phyloP scores from a whole-genome alignment of 2,329 filamentous ascomycete species.

The Phaeophleospora eucalypticola region DNA sequence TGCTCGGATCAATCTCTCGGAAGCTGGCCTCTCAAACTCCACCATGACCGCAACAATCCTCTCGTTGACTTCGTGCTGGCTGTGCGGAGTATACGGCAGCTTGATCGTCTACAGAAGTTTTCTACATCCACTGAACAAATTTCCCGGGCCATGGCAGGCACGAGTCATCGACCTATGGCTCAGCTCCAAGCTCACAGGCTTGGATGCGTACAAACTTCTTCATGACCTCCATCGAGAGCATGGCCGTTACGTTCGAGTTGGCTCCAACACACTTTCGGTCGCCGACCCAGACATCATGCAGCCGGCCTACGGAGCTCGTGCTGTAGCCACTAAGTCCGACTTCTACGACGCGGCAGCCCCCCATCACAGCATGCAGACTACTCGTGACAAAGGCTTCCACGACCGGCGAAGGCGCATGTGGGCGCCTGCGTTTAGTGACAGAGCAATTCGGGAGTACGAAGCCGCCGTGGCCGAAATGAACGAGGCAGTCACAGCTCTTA shows the following conservation, averaged over 20 bases:
- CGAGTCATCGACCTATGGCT: conserved; percentile 34
- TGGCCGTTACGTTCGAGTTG: conserved; percentile 34
- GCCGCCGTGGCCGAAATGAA: conserved; percentile 35
- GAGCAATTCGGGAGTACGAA: conserved; percentile 41
- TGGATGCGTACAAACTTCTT: conserved; percentile 29
- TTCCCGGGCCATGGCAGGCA: conserved; percentile 34
- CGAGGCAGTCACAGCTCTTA: conserved; percentile 31
- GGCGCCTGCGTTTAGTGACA: conserved; percentile 41
- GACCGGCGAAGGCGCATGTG: conserved; percentile 40
- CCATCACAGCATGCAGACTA: conserved; percentile 37
- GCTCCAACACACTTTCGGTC: conserved; percentile 36
- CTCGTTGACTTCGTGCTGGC: conserved; percentile 15
- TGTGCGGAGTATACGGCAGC: conserved; percentile 28
- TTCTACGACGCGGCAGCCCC: conserved; percentile 40
- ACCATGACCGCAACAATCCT: conserved; percentile 10
- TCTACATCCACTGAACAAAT: conserved; percentile 29
- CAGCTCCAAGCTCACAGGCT: conserved; percentile 18
- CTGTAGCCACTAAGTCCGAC: conserved; percentile 39
- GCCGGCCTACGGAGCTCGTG: conserved; percentile 36
- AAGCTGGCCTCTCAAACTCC: conserved; percentile 12
- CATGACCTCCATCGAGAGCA: conserved; percentile 33
- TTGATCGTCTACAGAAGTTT: conserved; percentile 36
- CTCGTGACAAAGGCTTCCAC: conserved; percentile 36
- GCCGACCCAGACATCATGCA: conserved; percentile 35
- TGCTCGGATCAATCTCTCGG: conserved; percentile 5